Base-by-base conservation (phyloP, 225 moss, liverwort and hornwort species). In the Bryum argenteum region DNA sequence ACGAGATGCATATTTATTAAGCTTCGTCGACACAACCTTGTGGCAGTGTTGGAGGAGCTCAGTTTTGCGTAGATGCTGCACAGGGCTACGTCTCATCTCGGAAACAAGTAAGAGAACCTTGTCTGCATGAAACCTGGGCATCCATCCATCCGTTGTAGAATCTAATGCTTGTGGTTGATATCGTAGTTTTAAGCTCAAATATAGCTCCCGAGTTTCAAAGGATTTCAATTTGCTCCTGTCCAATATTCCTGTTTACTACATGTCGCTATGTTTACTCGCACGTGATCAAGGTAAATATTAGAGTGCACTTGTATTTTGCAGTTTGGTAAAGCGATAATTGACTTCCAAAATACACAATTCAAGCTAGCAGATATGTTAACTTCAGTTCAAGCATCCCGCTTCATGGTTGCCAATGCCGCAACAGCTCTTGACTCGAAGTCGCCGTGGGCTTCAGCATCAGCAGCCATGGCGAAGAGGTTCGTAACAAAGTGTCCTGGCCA, bases 301-400 rank as follows among this genome's bases (percentile, higher is more conserved):
- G 21, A 68, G 48, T 64, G 28, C 28, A 22, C 72, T 80, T 20
- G 80, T 66, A 17, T 38, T 51, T 77, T 82, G 82, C 81, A 98
- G 98, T 98, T 98, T 77, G 92, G 98, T 40, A 98, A 92, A 75
- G 78, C 91, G 47, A 92, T 98, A 64, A 80, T 98, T 64, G 91
- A 94, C 74, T 98, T 98, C 61, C 98, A 98, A 78, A 88, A 85
- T 40, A 98, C 98, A 14, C 98, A 98, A 81, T 98, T 98, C 80
- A 98, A 98, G 83, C 74, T 98, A 72, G 94, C 98, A 76, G 98
- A 98, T 70, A 98, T 98, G 98, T 69, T 91, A 80, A 98, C 98
- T 50, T 85, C 86, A 44, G 85, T 98, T 69, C 88, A 94, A 55
- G 94, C 98, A 66, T 98, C 98, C 26, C 92, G 98, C 67, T 81